Percentiles rank a stretch among this genome's conserved stretches.
These are phyloP conservation scores for Aspergillus haitiensis DNA, from an alignment of 495 filamentous ascomycete genomes.

Conservation along the genomic window DNA sequence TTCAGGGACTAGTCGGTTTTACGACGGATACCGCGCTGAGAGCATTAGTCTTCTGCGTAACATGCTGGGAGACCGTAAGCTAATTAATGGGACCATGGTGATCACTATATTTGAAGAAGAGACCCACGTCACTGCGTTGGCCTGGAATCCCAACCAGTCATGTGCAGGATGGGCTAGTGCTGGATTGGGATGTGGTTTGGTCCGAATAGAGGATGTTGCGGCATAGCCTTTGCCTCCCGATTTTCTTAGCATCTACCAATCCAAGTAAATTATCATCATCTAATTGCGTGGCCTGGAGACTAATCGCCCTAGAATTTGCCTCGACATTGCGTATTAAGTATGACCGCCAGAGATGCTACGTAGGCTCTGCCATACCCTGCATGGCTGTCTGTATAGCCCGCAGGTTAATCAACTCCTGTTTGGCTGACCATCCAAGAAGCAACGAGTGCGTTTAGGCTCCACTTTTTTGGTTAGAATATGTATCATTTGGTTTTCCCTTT, in stretches of 20 bases:
- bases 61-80: conserved; percentile 33
- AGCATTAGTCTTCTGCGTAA: conserved; percentile 37
- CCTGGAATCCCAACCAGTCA: conserved; percentile 66
- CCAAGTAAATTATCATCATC: neutral
- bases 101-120: conserved; percentile 60
- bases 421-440: neutral
- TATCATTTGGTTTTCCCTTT: too few relatives aligned
- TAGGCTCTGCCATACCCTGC: conserved; percentile 13
- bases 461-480: too few relatives aligned
- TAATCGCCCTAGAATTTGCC: neutral
- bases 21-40: conserved; percentile 59
- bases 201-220: conserved; percentile 69
- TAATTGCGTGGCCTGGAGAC: neutral
- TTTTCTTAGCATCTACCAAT: neutral
- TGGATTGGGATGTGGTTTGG: conserved; percentile 59
- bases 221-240: conserved; percentile 30
- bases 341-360: conserved; percentile 7
- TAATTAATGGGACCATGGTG: conserved; percentile 38
- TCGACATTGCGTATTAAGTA: neutral
- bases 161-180: conserved; percentile 67
- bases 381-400: neutral
- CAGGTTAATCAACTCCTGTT: neutral
- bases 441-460: neutral
- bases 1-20: conserved; percentile 53
- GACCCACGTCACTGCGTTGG: conserved; percentile 53